Evolutionary conservation across 176 grass and related monocot species (phyloP).

Genomic region (Bonia amplexicaulis): DNA sequence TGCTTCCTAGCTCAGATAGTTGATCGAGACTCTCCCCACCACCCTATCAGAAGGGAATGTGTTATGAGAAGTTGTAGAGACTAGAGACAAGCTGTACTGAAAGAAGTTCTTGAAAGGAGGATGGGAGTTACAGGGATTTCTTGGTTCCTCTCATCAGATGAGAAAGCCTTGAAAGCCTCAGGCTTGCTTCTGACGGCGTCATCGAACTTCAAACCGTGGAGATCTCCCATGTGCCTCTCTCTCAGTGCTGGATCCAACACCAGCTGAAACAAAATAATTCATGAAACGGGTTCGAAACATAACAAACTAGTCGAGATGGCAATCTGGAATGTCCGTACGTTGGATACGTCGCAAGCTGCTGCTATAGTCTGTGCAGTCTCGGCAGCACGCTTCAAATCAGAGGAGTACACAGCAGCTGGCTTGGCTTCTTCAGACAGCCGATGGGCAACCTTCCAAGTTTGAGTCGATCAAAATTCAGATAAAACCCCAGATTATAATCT

Average conservation of each 20-base stretch:
- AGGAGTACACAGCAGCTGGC: slow-evolving; percentile 55
- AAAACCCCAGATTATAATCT: not conserved
- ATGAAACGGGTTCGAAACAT: not conserved
- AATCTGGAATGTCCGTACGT: slow-evolving; percentile 23
- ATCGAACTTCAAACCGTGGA: slow-evolving; percentile 49
- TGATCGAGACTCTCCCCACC: slow-evolving; percentile 64
- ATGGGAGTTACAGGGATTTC: slow-evolving; percentile 52
- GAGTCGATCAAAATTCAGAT: not conserved
- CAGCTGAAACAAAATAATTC: slow-evolving; percentile 29
- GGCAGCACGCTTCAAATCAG: slow-evolving; percentile 59
- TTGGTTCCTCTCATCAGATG: slow-evolving; percentile 31
- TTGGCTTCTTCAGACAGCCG: slow-evolving; percentile 51
- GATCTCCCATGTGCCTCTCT: slow-evolving; percentile 72
- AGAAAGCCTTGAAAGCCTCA: slow-evolving; percentile 43
- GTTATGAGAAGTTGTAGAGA: too few relatives aligned
- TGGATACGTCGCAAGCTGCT: slow-evolving; percentile 27
- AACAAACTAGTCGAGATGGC: not conserved
- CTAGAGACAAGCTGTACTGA: not conserved
- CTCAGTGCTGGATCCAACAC: slow-evolving; percentile 41
- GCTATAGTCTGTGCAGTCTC: slow-evolving; percentile 57
- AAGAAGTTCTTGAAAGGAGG: not conserved
- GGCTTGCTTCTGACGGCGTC: slow-evolving; percentile 52
- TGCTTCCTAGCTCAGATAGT: slow-evolving; percentile 35
- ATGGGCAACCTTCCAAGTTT: slow-evolving; percentile 37
- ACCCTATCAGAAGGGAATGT: slow-evolving; percentile 35